phyloP scores from a whole-genome alignment of 164 flowering plant species.

The Euptelea pleiosperma region DNA sequence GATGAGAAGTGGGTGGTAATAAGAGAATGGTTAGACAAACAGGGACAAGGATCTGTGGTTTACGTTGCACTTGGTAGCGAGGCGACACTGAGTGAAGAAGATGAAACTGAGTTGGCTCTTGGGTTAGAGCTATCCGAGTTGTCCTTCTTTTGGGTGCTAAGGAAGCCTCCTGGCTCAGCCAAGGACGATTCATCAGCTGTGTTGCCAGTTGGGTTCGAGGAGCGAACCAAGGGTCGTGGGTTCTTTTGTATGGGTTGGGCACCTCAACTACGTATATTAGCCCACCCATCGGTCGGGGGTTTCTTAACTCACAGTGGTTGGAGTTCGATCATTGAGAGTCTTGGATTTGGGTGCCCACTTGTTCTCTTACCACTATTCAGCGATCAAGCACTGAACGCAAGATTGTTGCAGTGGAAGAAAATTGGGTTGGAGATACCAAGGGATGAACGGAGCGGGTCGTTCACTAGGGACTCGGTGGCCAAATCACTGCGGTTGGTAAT shows the following conservation, averaged over 20 bases:
- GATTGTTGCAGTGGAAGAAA: conserved; percentile 17
- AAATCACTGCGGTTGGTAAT: conserved; percentile 20
- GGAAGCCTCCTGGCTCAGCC: not conserved
- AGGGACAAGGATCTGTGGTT: conserved; percentile 6
- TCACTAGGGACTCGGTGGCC: conserved; percentile 26
- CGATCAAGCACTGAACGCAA: conserved; percentile 31
- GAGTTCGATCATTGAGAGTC: conserved; percentile 35
- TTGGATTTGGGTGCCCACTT: conserved; percentile 22
- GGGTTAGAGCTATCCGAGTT: conserved; percentile 21
- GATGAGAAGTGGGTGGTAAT: not conserved
- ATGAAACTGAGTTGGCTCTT: conserved; percentile 22
- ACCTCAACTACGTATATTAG: conserved; percentile 32
- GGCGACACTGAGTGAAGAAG: conserved; percentile 15
- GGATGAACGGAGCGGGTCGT: conserved; percentile 28
- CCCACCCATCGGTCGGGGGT: conserved; percentile 35
- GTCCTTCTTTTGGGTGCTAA: conserved; percentile 41
- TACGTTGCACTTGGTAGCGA: conserved; percentile 36
- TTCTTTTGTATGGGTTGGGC: conserved; percentile 34
- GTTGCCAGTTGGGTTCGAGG: conserved; percentile 33
- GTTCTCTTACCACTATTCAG: conserved; percentile 21
- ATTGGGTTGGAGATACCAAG: conserved; percentile 30
- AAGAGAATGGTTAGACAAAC: conserved; percentile 11
- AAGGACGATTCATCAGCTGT: not conserved
- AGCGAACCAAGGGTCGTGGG: conserved; percentile 20
- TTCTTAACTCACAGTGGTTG: conserved; percentile 40